A percentile compares a stretch with the other conserved stretches of the same genome.
Evolutionary conservation across 2,329 filamentous ascomycete species (phyloP).

Genomic region (Emergomyces pasteurianus): DNA sequence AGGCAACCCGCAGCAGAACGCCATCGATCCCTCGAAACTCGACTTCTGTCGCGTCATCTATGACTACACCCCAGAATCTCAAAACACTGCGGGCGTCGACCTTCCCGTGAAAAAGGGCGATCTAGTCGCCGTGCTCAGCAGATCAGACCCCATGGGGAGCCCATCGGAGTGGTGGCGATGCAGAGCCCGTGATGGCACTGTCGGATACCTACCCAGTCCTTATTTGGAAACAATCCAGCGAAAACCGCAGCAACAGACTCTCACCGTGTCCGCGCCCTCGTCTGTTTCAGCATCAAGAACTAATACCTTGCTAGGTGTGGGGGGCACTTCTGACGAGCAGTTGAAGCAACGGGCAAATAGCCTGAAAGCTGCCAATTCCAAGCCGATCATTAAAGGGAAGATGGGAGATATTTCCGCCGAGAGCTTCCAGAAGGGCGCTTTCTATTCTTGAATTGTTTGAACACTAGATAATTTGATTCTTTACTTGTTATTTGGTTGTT

Average conservation of each 20-base stretch:
- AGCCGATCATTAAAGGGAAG: conserved; percentile 45
- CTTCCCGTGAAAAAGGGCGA: conserved; percentile 90
- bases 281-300: not conserved
- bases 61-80: conserved; percentile 75
- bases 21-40: conserved; percentile 76
- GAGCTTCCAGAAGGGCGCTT: conserved; percentile 59
- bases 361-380: conserved; percentile 17
- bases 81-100: conserved; percentile 58
- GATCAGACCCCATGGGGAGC: conserved; percentile 83
- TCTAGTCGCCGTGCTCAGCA: conserved; percentile 84
- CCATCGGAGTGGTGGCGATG: conserved; percentile 97
- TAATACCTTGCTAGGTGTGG: not conserved
- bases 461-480: conserved; percentile 3
- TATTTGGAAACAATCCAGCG: conserved; percentile 71
- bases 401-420: conserved; percentile 54
- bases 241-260: conserved; percentile 28
- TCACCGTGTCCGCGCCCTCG: conserved; percentile 17
- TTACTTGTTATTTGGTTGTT: conserved; percentile 4
- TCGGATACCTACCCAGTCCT: conserved; percentile 83
- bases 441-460: conserved; percentile 43
- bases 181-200: conserved; percentile 72
- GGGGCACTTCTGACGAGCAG: conserved; percentile 4
- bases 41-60: conserved; percentile 94
- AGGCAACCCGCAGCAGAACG: conserved; percentile 27
- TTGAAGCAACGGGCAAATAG: conserved; percentile 19